These are phyloP conservation scores for Hypoxylon sp. DNA, from an alignment of 2,329 filamentous ascomycete species.

Conservation along the genomic window DNA sequence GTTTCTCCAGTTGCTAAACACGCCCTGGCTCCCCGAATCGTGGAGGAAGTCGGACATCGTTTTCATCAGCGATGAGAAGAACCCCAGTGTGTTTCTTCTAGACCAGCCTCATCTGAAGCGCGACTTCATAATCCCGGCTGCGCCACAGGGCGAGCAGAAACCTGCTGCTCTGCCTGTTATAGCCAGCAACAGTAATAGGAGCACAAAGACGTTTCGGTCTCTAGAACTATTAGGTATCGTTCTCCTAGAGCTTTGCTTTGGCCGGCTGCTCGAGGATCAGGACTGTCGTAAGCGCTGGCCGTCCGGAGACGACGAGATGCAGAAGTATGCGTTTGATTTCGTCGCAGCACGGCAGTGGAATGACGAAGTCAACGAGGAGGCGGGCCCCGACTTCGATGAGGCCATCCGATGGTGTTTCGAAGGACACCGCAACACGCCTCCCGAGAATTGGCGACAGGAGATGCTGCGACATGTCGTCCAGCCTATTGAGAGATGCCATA, in stretches of 20 bases:
- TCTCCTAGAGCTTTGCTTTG: constrained; percentile 49
- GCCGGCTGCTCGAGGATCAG: constrained; percentile 30
- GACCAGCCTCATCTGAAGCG: constrained; percentile 42
- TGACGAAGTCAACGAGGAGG: constrained; percentile 40
- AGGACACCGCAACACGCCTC: constrained; percentile 8
- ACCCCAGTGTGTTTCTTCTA: constrained; percentile 17
- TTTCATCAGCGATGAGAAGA: constrained; percentile 27
- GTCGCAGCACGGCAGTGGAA: constrained; percentile 41
- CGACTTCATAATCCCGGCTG: background rate
- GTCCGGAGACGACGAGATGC: constrained; percentile 3
- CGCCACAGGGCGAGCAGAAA: background rate
- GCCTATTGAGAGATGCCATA: constrained; percentile 36
- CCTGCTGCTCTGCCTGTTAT: background rate
- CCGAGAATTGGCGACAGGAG: constrained; percentile 36
- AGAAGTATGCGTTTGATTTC: constrained; percentile 36
- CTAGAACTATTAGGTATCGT: constrained; percentile 43
- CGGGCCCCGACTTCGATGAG: constrained; percentile 30
- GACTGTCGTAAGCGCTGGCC: constrained; percentile 19
- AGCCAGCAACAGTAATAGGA: background rate
- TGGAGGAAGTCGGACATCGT: constrained; percentile 44
- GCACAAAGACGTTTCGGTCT: background rate
- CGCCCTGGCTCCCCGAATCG: constrained; percentile 45
- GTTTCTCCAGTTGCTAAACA: constrained; percentile 49
- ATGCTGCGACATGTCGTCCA: constrained; percentile 41
- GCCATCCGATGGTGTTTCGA: constrained; percentile 37